phyloP scores from a whole-genome alignment of 108 stramenopile species.

The Stephanodiscus minutulus region DNA sequence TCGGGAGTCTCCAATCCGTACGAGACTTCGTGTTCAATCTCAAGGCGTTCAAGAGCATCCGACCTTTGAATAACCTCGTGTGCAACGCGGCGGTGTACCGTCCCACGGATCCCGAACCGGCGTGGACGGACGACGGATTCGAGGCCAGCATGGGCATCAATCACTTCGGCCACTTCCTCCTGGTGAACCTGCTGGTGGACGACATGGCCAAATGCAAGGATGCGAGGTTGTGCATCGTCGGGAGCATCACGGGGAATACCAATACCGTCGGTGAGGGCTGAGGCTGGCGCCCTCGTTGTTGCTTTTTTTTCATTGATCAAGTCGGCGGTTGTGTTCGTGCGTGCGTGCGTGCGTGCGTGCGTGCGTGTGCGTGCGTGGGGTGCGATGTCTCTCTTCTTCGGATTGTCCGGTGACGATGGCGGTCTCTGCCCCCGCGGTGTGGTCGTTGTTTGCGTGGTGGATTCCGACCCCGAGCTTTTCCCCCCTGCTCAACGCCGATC shows the following conservation, averaged over 20 bases:
- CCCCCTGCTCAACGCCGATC: no score
- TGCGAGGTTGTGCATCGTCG: constrained; percentile 89
- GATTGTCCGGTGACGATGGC: no score
- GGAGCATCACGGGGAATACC: constrained; percentile 94
- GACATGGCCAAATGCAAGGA: constrained; percentile 93
- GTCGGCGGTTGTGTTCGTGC: neutral
- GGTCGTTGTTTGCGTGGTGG: no score
- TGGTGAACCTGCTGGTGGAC: constrained; percentile 87
- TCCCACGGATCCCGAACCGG: constrained; percentile 88
- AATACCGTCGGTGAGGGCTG: constrained; percentile 91
- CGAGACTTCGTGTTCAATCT: constrained; percentile 92
- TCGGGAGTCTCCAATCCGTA: constrained; percentile 86
- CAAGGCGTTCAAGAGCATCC: constrained; percentile 91
- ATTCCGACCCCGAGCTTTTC: no score
- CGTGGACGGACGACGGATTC: constrained; percentile 96
- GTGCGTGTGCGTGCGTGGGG: no score
- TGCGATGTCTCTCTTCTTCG: no score
- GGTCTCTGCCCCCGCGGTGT: no score
- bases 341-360: no score
- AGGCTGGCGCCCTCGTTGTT: no score
- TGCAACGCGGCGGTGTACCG: constrained; percentile 97
- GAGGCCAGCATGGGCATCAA: constrained; percentile 96
- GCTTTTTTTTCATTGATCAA: no score
- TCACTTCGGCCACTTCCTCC: constrained; percentile 95
- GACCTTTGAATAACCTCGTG: constrained; percentile 87